These are phyloP conservation scores for Omphalea diandra DNA, from an alignment of 441 rosid genomes.

Conservation along the genomic window DNA sequence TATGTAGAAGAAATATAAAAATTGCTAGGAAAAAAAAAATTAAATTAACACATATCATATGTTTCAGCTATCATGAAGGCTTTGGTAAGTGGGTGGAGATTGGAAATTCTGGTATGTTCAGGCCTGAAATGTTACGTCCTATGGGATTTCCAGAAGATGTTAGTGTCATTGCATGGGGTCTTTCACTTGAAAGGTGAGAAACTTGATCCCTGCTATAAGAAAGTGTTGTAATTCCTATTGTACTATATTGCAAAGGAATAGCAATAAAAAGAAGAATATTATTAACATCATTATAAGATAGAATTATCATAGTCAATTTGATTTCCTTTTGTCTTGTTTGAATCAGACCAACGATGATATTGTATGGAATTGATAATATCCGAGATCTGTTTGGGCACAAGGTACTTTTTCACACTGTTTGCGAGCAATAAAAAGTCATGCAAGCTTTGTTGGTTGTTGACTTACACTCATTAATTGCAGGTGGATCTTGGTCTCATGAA, in stretches of 20 bases:
- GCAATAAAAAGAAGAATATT: neutral
- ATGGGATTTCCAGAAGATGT: slow-evolving; percentile 97
- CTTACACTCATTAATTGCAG: slow-evolving; percentile 33
- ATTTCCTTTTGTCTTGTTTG: slow-evolving; percentile 15
- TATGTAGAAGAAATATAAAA: neutral
- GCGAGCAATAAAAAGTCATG: neutral
- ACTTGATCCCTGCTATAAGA: neutral
- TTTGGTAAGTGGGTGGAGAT: slow-evolving; percentile 89
- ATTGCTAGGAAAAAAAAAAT: slow-evolving; percentile 3
- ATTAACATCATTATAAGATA: too few species aligned
- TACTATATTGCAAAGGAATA: neutral
- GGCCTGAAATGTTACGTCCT: slow-evolving; percentile 93
- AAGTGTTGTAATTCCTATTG: neutral
- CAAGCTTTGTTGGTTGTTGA: neutral
- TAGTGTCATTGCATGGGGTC: slow-evolving; percentile 90
- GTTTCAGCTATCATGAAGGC: slow-evolving; percentile 77
- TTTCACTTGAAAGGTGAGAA: slow-evolving; percentile 89
- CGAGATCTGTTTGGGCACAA: slow-evolving; percentile 94
- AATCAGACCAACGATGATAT: slow-evolving; percentile 90
- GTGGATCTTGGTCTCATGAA: slow-evolving; percentile 85
- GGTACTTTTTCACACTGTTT: slow-evolving; percentile 38
- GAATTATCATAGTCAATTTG: too few species aligned
- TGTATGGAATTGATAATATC: slow-evolving; percentile 71
- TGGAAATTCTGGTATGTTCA: slow-evolving; percentile 96
- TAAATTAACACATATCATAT: neutral